Evolutionary conservation across 23 red algal species (phyloP).

Genomic region (Gracilaria domingensis): DNA sequence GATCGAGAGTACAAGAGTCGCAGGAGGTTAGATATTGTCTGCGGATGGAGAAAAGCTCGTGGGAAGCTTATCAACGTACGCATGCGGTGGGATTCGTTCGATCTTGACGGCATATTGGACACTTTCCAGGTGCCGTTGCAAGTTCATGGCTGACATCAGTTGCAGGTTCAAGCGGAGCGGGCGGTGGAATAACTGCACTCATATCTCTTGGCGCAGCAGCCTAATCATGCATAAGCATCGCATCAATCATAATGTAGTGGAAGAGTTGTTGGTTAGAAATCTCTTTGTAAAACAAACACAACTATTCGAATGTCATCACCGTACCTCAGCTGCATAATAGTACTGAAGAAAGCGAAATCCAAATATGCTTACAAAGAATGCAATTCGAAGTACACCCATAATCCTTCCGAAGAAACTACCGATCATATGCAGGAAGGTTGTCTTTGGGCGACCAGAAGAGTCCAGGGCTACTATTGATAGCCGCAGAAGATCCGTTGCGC

Average conservation of each 20-base stretch:
- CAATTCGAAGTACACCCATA: conserved; percentile 18
- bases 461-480: neutral
- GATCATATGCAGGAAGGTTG: neutral
- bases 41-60: no score
- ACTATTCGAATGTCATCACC: neutral
- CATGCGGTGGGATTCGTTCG: conserved; percentile 68
- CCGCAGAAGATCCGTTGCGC: conserved; percentile 10
- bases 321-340: conserved; percentile 70
- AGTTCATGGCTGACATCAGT: conserved; percentile 37
- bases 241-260: neutral
- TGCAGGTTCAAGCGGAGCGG: conserved; percentile 49
- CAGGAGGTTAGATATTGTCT: neutral
- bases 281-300: neutral
- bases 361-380: conserved; percentile 63
- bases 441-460: conserved; percentile 8
- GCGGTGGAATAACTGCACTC: conserved; percentile 52
- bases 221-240: neutral
- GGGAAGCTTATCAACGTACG: conserved; percentile 41
- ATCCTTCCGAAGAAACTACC: neutral
- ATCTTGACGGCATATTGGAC: conserved; percentile 54
- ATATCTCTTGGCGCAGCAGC: conserved; percentile 49
- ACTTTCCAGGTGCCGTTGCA: conserved; percentile 40
- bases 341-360: conserved; percentile 78
- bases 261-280: neutral
- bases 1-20: no score